Base-by-base conservation (phyloP, 345 rosid genomes). In the Linum trigynum region DNA sequence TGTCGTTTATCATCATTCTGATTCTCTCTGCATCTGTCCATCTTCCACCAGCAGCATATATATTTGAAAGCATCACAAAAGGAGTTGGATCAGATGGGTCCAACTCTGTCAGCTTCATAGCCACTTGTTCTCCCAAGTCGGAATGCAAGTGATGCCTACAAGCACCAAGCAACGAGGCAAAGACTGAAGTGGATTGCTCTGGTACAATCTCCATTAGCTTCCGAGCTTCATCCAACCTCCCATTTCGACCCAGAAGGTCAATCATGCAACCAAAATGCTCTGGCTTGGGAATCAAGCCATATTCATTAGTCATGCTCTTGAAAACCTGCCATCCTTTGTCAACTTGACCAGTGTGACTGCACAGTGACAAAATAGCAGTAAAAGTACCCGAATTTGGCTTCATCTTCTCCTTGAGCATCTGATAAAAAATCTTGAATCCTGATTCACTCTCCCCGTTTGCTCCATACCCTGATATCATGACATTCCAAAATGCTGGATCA, bases 401-500 rank as follows among this genome's bases (percentile, higher is more conserved):
- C 32, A 86, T 74, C 43, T 75, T 72, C 69, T 75, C 73, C 63
- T 75, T 66, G 65, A 59, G 71, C 74, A 86, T 78, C 65, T 73
- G 50, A 36, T 82, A 77, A 65, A 86, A 86, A 70, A 83, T 71
- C 60, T 78, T 68, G 38, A 84, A 58, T 35, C 82, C 89, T 41
- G 79, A 66, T 55, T 77, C 77, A 74, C 72, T 23, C 32, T 84
- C 82, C 57, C 92, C 89, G 74, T 86, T 80, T 75, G 73, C 81
- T 67, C 87, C 89, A 74, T 84, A 86, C 7, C 92, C 92, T n/a
- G 79, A 86, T 66, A 84, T 80, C 81, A 84, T 74, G n/a, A 79
- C 89, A 64, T 86, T 86, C 92, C 92, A 84, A 71, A 82, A 81
- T 60, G 86, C 83, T 1, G 86, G 89, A 72, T 83, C 89, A 61